Base-by-base conservation (phyloP, 768 basidiomycete species). In the Podaxis sp. region DNA sequence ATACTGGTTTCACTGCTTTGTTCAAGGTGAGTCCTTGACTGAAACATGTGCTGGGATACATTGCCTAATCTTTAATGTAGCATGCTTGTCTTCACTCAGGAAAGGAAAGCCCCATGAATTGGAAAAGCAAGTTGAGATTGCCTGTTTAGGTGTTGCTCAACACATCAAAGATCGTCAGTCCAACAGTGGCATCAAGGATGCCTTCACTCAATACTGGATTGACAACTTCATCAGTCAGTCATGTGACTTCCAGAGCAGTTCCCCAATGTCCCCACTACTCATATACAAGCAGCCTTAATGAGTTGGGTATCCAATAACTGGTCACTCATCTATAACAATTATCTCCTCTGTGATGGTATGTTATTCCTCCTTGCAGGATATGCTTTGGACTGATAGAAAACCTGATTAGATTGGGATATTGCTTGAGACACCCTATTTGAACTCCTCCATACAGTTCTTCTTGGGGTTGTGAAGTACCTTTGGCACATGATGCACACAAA, bases 401-500 rank as follows among this genome's bases (percentile, higher is more conserved):
- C 44, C 44, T 22, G 42, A 38, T 28, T 58, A 74, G 76, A 71
- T 2, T 72, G 73, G 44, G 72, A 79, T 67, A 65, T 68, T 17
- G 44, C 71, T 3, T 36, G 66, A 36, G 74, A 79, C 67, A 78
- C 76, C 1, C 76, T 79, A 1, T 70, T 79, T 7, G 80, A 83
- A 68, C 68, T 82, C 6, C 74, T 83, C 0, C 81, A 83, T 61
- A 80, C 79, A 1, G 70, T 78, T 33, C 69, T 82, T 1, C 73
- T 82, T 15, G 80, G 81, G 0, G 59, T 77, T 33, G 71, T 75
- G 30, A 82, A 82, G 63, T 82, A 82, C 67, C 36, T 72, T 0
- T 83, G 80, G 81, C 73, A 77, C 64, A 61, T 62, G 6, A 68
- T 72, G 0, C 71, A 76, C 55, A 73, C 71, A 4, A n/a, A 61